Conservation (phyloP, 2,329 filamentous ascomycete species). For the Beauveria brongniartii region DNA sequence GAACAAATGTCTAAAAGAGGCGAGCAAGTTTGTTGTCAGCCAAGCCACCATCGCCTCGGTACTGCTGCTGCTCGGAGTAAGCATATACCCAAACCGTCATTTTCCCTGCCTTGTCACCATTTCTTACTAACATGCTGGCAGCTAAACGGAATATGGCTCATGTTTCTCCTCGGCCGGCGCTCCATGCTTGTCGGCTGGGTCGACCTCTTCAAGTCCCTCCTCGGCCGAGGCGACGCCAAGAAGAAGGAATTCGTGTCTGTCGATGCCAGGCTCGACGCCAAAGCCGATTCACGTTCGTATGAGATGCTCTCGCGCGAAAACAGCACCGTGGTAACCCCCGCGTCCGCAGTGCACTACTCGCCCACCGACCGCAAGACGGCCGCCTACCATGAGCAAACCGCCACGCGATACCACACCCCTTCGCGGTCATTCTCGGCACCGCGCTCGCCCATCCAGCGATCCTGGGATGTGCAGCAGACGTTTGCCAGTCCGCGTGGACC, state of each 20-base stretch:
- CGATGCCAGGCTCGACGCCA: conserved; percentile 59
- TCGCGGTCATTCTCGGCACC: conserved; percentile 49
- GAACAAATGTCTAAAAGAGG: conserved; percentile 54
- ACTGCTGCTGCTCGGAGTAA: conserved; percentile 70
- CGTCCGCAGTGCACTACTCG: conserved; percentile 29
- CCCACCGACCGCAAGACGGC: conserved; percentile 36
- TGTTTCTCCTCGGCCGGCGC: conserved; percentile 71
- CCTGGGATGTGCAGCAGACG: conserved; percentile 36
- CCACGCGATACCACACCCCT: conserved; percentile 47
- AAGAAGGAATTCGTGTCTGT: conserved; percentile 83
- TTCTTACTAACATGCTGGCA: conserved; percentile 22
- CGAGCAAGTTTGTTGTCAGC: conserved; percentile 57
- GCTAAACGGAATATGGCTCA: conserved; percentile 78
- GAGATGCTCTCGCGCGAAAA: conserved; percentile 66
- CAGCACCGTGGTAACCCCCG: conserved; percentile 46
- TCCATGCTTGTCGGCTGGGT: conserved; percentile 83
- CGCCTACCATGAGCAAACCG: conserved; percentile 45
- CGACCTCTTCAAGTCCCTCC: conserved; percentile 48
- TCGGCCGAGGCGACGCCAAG: conserved; percentile 30
- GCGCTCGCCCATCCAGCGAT: conserved; percentile 34
- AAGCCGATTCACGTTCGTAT: conserved; percentile 61
- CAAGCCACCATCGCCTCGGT: conserved; percentile 74
- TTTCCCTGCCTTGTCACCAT: not conserved
- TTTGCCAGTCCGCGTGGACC: conserved; percentile 24
- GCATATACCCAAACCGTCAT: conserved; percentile 22